Evolutionary conservation across 768 basidiomycete genomes (phyloP), one percentile per base, ranked within the genome.

Genomic region (Agrocybe pediades): DNA sequence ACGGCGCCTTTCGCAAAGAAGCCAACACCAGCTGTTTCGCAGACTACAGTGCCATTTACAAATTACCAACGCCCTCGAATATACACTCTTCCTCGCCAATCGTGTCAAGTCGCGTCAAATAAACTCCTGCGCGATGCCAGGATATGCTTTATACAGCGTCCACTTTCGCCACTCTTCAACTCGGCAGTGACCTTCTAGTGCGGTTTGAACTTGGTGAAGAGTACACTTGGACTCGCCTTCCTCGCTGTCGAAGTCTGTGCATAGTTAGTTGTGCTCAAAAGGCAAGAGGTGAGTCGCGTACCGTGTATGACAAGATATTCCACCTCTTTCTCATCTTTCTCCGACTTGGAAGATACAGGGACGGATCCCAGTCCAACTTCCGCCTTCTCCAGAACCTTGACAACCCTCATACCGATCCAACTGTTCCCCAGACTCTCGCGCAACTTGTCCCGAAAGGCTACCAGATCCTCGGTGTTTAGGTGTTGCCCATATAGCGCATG

Each of bases 61-160:
- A n/a, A n/a, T n/a, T n/a, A n/a, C n/a, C n/a, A n/a, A n/a, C n/a
- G n/a, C n/a, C n/a, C n/a, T n/a, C n/a, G n/a, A n/a, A n/a, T n/a
- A n/a, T n/a, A n/a, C n/a, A n/a, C n/a, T n/a, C n/a, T n/a, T n/a
- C n/a, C n/a, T n/a, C n/a, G n/a, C n/a, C n/a, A n/a, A n/a, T n/a
- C n/a, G n/a, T n/a, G n/a, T n/a, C n/a, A n/a, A n/a, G n/a, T n/a
- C n/a, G n/a, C n/a, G n/a, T n/a, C n/a, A n/a, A n/a, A n/a, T n/a
- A 75, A 73, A n/a, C 20, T 69, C 71, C 57, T 80, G 77, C 13
- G 77, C 72, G 36, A 81, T 57, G 41, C 73, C 70, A 21, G 78
- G 77, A 63, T 78, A 82, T 3, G 78, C 74, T 16, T 74, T 73
- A 62, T 81, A 78, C 46, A 82, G 47, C 8, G 68, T 63, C 80